Conservation (phyloP, 257 asterid species). For the Nicotiana attenuata region DNA sequence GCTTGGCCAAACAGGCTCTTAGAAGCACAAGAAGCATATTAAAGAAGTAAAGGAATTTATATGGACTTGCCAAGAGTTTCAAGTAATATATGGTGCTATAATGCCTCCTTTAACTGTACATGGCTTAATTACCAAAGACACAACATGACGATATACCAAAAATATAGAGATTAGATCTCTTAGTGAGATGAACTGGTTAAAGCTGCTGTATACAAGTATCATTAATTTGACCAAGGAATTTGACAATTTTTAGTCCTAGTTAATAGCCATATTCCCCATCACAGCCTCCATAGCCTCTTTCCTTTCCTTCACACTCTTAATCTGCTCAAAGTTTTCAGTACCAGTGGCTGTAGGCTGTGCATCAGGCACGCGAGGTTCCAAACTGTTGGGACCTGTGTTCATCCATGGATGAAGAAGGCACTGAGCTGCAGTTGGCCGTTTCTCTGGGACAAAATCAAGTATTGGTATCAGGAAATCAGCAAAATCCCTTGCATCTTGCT, state of each 20-base stretch:
- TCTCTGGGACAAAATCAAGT: constrained; percentile 44
- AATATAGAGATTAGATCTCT: not conserved
- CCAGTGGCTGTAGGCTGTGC: constrained; percentile 25
- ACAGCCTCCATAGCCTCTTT: constrained; percentile 76
- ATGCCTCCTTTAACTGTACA: not conserved
- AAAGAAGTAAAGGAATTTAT: not conserved
- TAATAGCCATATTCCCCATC: constrained; percentile 65
- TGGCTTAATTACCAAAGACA: not conserved
- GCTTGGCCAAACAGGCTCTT: no score
- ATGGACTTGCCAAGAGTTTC: not conserved
- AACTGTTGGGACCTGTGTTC: constrained; percentile 31
- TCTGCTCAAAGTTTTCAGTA: constrained; percentile 27
- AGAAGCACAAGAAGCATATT: not conserved
- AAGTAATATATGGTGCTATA: not conserved
- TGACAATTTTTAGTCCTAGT: not conserved
- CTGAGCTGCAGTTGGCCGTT: constrained; percentile 82
- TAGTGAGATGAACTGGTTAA: not conserved
- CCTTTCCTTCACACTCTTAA: constrained; percentile 34
- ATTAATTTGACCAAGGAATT: not conserved
- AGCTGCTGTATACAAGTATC: not conserved
- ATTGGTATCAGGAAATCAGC: constrained; percentile 38
- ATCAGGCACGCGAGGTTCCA: constrained; percentile 31
- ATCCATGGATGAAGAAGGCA: constrained; percentile 90
- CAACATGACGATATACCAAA: not conserved
- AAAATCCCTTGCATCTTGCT: constrained; percentile 37